Percentiles rank a stretch among this genome's conserved stretches.
Evolutionary conservation across 129 eudicot species (phyloP).

Genomic region (Tagetes erecta): DNA sequence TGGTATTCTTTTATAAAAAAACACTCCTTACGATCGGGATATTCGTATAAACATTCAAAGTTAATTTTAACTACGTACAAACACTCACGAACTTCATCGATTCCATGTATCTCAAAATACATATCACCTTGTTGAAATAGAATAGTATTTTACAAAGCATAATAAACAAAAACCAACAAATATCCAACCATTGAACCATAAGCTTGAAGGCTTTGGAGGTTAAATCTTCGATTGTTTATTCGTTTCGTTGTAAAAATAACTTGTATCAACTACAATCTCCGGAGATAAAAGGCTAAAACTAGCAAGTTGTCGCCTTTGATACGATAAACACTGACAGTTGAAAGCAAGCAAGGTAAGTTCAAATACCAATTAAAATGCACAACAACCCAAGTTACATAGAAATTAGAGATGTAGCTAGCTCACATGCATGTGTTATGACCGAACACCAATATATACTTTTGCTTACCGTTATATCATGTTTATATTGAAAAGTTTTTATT

Average conservation of each 20-base stretch:
- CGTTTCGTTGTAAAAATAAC: too few relatives aligned
- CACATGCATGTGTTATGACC: conserved; percentile 13
- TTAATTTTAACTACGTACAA: too few relatives aligned
- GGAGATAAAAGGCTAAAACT: neutral
- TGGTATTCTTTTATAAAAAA: too few relatives aligned
- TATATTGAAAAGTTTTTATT: neutral
- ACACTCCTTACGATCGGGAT: too few relatives aligned
- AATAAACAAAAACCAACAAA: too few relatives aligned
- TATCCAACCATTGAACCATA: neutral
- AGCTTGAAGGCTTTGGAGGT: neutral
- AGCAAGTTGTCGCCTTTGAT: neutral
- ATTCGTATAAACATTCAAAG: too few relatives aligned
- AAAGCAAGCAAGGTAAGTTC: neutral
- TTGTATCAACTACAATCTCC: neutral
- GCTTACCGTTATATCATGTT: neutral
- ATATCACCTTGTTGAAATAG: neutral
- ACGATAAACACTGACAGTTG: neutral
- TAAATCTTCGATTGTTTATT: neutral
- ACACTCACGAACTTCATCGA: too few relatives aligned
- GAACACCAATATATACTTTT: neutral
- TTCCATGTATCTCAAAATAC: neutral
- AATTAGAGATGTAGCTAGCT: neutral
- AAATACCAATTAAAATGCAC: neutral
- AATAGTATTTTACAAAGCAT: too few relatives aligned
- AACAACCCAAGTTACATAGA: neutral